Conservation (phyloP, 2,329 filamentous ascomycete species). For the Xylaria sp. region DNA sequence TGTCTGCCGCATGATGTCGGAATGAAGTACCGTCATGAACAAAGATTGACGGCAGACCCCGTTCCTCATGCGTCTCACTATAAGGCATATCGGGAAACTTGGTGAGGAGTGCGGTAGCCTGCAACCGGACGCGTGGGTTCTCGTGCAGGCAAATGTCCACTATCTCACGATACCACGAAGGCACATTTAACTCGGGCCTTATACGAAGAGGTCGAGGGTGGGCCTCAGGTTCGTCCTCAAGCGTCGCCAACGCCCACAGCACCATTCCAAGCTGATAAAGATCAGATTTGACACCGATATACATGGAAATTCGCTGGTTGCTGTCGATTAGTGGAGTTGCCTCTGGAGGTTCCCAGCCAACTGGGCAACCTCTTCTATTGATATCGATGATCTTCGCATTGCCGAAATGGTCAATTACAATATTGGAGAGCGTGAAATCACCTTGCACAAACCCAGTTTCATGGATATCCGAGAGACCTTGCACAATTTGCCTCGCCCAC, state of each 20-base stretch:
- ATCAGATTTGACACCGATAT: constrained; percentile 97
- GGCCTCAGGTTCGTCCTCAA: constrained; percentile 88
- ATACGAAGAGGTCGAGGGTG: constrained; percentile 73
- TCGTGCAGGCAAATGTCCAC: constrained; percentile 78
- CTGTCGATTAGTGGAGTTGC: constrained; percentile 83
- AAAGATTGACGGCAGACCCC: constrained; percentile 44
- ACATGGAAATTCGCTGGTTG: constrained; percentile 91
- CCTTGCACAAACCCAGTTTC: constrained; percentile 97
- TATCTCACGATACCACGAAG: constrained; percentile 78
- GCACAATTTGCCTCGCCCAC: constrained; percentile 91
- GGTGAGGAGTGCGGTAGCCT: constrained; percentile 73
- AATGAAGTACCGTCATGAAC: constrained; percentile 49
- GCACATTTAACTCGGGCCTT: constrained; percentile 66
- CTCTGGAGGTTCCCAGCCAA: constrained; percentile 97
- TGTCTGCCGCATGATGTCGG: constrained; percentile 48
- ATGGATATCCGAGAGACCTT: constrained; percentile 89
- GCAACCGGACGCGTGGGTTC: constrained; percentile 72
- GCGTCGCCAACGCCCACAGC: constrained; percentile 85
- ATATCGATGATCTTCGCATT: constrained; percentile 98
- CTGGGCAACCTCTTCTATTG: constrained; percentile 93
- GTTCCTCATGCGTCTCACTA: constrained; percentile 35
- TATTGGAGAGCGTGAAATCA: constrained; percentile 96
- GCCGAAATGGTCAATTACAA: constrained; percentile 84
- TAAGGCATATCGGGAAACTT: constrained; percentile 63
- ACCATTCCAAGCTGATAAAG: constrained; percentile 97